Evolutionary conservation across 495 filamentous ascomycete genomes (phyloP), one percentile per base, ranked within the genome.

Genomic region (Penicillium waksmanii): DNA sequence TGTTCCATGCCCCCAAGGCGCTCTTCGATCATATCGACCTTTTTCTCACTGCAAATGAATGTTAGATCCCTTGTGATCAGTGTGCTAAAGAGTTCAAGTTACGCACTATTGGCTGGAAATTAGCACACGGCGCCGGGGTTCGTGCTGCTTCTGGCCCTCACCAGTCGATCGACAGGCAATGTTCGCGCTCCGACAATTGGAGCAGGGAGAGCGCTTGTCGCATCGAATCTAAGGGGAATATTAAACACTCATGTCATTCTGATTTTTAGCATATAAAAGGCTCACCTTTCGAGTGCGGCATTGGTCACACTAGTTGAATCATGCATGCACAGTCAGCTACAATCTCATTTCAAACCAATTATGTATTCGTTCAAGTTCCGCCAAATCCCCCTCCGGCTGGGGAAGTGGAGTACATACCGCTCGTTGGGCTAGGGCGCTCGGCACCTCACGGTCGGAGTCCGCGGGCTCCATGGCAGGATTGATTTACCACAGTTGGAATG

Each of bases 91-190:
- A 25, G 25, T 23, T 12, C 57, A 46, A 23, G 8, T 18, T 49
- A 68, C 77, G 40, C 77, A 88, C 87, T 90, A 90, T 77, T 89
- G 84, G 60, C 82, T 82, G 3, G 86, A 88, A 56, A 90, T 88
- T 44, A 89, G 69, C 8, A 90, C 84, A 33, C 87, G 76, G 62
- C 87, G 85, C 15, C 84, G 78, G 40, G 77, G 75, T 66, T 87
- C 85, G 56, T 77, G 77, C 21, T 82, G 79, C 57, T 82, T 83
- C 63, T 84, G 85, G 19, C 83, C 83, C 17, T 80, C 77, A 0
- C 84, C 85, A 10, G 84, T 87, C 1, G 85, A 87, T 56, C 85
- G 84, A 61, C 80, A 79, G 52, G 67, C 65, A 64, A 75, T 67
- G 53, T 73, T 69, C 9, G 77, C 73, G 19, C 71, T 77, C 33